phyloP scores from a whole-genome alignment of 169 alveolate genomes.

The Plasmodium falciparum region DNA sequence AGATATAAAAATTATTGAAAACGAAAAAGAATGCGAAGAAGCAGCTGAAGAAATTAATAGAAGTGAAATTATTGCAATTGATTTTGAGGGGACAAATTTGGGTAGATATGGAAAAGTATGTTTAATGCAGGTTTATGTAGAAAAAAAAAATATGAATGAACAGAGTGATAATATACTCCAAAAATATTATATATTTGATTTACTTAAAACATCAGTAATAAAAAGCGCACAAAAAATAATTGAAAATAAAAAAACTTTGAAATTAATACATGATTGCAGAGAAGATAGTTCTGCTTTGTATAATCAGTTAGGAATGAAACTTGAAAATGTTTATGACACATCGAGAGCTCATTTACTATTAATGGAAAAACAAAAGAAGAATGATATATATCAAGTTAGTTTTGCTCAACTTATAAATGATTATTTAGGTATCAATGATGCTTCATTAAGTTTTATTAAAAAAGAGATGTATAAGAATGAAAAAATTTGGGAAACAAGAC shows the following conservation, averaged over 20 bases:
- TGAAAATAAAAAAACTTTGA: constrained; percentile 76
- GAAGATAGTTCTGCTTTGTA: constrained; percentile 84
- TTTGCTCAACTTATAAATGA: constrained; percentile 57
- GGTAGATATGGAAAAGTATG: constrained; percentile 84
- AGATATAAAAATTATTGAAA: constrained; percentile 66
- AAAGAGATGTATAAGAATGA: constrained; percentile 77
- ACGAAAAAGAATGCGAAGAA: constrained; percentile 69
- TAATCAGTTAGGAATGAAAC: constrained; percentile 81
- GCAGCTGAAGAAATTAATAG: constrained; percentile 72
- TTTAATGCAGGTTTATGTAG: constrained; percentile 71
- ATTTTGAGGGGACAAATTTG: constrained; percentile 82
- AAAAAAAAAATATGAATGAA: constrained; percentile 22
- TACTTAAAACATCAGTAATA: constrained; percentile 31
- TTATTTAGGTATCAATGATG: constrained; percentile 75
- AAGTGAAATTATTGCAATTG: constrained; percentile 78
- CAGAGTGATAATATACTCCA: constrained; percentile 11
- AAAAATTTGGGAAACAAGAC: constrained; percentile 75
- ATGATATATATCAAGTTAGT: constrained; percentile 68
- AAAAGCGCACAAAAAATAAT: constrained; percentile 76
- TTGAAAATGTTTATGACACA: constrained; percentile 82
- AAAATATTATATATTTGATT: constrained; percentile 42
- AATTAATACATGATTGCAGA: constrained; percentile 77
- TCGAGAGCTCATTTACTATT: constrained; percentile 77
- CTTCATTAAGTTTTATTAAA: constrained; percentile 54
- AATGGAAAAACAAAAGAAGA: constrained; percentile 46